phyloP scores from a whole-genome alignment of 345 rosid species.

The Streptanthus diversifolius region DNA sequence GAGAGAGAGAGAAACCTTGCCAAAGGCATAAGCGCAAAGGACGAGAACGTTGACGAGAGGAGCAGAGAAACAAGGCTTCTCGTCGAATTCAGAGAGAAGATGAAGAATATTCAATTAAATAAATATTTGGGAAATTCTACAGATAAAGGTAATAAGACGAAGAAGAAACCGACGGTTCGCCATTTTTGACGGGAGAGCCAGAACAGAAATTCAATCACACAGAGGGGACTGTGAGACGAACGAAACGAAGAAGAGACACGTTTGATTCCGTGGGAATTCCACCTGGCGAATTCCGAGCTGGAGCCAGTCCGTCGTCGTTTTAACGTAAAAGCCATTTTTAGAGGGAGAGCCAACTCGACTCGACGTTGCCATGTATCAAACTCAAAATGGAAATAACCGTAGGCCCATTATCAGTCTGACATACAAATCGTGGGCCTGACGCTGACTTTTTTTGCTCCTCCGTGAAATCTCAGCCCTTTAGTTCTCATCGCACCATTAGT shows the following conservation, averaged over 20 bases:
- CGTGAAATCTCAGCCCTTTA: constrained; percentile 5
- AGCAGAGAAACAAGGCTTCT: constrained; percentile 13
- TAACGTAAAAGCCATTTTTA: constrained; percentile 6
- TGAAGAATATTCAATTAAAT: constrained; percentile 1
- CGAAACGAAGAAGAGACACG: constrained; percentile 8
- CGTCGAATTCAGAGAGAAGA: constrained; percentile 3
- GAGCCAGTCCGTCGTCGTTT: constrained; percentile 13
- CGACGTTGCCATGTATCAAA: background rate
- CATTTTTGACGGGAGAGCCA: constrained; percentile 34
- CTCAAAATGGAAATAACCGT: background rate
- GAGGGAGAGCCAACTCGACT: constrained; percentile 8
- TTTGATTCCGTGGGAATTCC: constrained; percentile 1
- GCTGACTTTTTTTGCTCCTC: background rate
- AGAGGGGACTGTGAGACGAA: constrained; percentile 11
- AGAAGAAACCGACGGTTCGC: constrained; percentile 27
- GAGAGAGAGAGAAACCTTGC: constrained; percentile 22
- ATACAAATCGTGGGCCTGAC: constrained; percentile 20
- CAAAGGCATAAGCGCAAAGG: constrained; percentile 15
- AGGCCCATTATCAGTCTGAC: background rate
- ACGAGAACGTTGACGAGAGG: background rate
- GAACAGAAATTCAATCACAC: background rate
- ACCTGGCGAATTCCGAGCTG: constrained; percentile 15
- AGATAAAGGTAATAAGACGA: constrained; percentile 18
- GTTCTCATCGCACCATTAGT: background rate
- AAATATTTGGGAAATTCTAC: background rate